Evolutionary conservation across 2,329 filamentous ascomycete species (phyloP).

Genomic region (Orbilia ellipsospora): DNA sequence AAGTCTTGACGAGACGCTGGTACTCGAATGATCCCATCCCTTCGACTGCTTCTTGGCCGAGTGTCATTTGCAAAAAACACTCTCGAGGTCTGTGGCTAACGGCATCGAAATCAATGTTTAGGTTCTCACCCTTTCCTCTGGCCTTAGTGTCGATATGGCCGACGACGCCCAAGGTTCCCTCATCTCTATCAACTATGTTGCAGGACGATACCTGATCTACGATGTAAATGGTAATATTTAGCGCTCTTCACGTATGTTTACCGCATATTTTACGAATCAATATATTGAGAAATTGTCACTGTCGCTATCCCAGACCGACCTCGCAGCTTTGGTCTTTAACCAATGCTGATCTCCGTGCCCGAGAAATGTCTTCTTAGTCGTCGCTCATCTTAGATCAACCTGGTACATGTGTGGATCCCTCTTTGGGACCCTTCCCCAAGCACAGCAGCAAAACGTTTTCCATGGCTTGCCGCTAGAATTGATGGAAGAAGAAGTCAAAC

Average conservation of each 20-base stretch:
- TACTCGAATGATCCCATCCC: constrained; percentile 56
- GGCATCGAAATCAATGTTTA: not conserved
- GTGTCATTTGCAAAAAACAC: no score
- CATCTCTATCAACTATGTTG: constrained; percentile 82
- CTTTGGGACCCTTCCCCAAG: constrained; percentile 87
- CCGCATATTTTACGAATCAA: not conserved
- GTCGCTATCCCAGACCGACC: no score
- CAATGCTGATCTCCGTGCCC: not conserved
- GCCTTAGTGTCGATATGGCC: constrained; percentile 37
- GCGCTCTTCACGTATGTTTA: constrained; percentile 57
- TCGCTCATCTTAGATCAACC: constrained; percentile 67
- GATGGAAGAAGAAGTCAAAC: constrained; percentile 86
- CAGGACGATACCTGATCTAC: constrained; percentile 87
- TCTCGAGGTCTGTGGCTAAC: not conserved
- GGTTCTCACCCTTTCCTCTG: not conserved
- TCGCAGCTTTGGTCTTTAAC: no score
- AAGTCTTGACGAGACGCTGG: constrained; percentile 43
- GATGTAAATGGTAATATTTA: constrained; percentile 82
- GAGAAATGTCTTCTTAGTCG: constrained; percentile 32
- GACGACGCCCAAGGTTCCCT: constrained; percentile 65
- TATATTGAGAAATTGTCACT: no score
- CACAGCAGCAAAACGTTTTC: constrained; percentile 94
- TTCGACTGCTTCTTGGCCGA: constrained; percentile 58
- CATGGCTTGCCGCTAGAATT: constrained; percentile 88
- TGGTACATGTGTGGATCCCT: constrained; percentile 88